phyloP scores from a whole-genome alignment of 352 stramenopile genomes.

The Globisporangium echinulatum region DNA sequence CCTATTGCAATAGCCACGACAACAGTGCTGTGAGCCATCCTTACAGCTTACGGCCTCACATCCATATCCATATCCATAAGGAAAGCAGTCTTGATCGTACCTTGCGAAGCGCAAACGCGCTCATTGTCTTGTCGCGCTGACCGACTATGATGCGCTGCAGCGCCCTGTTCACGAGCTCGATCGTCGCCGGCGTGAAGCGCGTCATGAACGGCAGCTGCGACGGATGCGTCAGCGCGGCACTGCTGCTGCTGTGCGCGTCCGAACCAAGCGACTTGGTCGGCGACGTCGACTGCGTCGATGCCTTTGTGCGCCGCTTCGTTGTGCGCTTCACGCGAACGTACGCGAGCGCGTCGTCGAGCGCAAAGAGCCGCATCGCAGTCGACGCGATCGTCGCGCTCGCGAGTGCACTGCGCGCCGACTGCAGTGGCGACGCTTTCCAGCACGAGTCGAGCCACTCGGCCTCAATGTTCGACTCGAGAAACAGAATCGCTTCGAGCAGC shows the following conservation, averaged over 20 bases:
- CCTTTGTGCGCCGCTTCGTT: conserved; percentile 34
- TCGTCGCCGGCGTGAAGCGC: conserved; percentile 24
- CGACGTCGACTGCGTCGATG: conserved; percentile 13
- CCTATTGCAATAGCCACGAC: conserved; percentile 9
- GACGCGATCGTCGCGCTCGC: conserved; percentile 61
- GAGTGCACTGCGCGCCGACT: conserved; percentile 53
- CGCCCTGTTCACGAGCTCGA: conserved; percentile 37
- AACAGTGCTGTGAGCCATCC: too few species aligned
- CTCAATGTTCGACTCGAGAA: conserved; percentile 71
- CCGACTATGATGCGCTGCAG: conserved; percentile 44
- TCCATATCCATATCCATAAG: too few species aligned
- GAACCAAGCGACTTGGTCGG: background rate
- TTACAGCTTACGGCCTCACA: too few species aligned
- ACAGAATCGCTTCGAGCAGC: conserved; percentile 63
- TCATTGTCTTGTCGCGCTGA: conserved; percentile 48
- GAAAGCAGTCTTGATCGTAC: conserved; percentile 9
- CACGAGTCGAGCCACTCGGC: conserved; percentile 68
- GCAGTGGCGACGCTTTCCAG: conserved; percentile 65
- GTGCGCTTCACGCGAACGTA: conserved; percentile 63
- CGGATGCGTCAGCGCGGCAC: conserved; percentile 22
- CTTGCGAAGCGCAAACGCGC: conserved; percentile 36
- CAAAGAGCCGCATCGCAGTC: conserved; percentile 64
- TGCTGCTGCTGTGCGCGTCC: conserved; percentile 7
- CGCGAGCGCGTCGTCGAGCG: conserved; percentile 67
- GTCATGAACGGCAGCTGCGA: conserved; percentile 48